Conservation (phyloP, 441 rosid genomes). For the Corymbia calophylla region DNA sequence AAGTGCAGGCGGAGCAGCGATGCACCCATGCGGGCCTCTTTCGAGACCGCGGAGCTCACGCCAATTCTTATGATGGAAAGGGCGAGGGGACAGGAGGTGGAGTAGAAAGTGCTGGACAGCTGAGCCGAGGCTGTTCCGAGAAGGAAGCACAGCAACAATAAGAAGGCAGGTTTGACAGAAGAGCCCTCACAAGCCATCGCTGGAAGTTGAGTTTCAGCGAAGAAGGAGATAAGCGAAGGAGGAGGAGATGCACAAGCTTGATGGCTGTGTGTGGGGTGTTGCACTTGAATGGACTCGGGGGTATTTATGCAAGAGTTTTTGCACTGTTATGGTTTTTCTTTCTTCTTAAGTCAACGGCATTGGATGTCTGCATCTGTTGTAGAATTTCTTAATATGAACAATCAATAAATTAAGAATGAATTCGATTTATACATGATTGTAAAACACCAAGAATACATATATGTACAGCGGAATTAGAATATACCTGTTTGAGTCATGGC, state of each 20-base stretch:
- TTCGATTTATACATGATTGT: no score
- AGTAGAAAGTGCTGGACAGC: slow-evolving; percentile 25
- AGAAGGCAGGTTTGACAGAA: background rate
- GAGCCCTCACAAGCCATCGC: background rate
- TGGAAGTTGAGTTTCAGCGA: background rate
- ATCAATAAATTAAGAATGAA: no score
- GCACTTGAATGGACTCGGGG: background rate
- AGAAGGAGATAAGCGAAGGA: background rate
- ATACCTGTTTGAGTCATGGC: no score
- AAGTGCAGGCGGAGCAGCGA: slow-evolving; percentile 29
- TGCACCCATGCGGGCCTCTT: slow-evolving; percentile 31
- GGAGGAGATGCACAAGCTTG: background rate
- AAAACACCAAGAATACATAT: no score
- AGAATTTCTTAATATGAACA: no score
- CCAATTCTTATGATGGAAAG: slow-evolving; percentile 25
- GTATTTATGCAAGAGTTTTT: background rate
- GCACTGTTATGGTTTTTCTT: background rate
- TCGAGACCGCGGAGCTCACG: slow-evolving; percentile 25
- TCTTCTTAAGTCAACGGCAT: background rate
- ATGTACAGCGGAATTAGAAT: no score
- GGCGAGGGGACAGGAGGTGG: slow-evolving; percentile 24
- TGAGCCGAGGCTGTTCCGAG: slow-evolving; percentile 16
- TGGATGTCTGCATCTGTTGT: background rate
- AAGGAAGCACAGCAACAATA: background rate
- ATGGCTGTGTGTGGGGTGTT: background rate